Percentiles rank a stretch among this genome's conserved stretches.
These are phyloP conservation scores for Globisporangium paddicum DNA, from an alignment of 352 stramenopile genomes.

Conservation along the genomic window DNA sequence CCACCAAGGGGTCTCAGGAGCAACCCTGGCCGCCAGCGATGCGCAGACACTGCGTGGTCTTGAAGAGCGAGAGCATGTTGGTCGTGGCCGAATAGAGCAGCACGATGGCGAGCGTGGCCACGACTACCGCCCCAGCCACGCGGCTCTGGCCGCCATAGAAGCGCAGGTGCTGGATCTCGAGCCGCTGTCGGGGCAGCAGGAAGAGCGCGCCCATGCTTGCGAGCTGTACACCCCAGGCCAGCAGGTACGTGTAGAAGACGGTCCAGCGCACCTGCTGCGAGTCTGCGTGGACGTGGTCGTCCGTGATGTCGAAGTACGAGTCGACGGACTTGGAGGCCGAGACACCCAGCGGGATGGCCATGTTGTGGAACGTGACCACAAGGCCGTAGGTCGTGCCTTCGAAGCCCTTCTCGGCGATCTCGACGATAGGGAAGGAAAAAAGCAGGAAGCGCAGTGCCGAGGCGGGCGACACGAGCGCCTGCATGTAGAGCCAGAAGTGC, in stretches of 20 bases:
- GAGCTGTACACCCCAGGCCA: constrained; percentile 51
- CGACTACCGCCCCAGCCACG: constrained; percentile 11
- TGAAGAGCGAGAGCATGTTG: constrained; percentile 53
- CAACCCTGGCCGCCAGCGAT: constrained; percentile 48
- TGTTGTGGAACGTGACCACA: constrained; percentile 36
- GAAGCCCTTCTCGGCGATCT: constrained; percentile 38
- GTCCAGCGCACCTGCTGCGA: constrained; percentile 34
- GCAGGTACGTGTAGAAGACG: constrained; percentile 40
- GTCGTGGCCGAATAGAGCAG: constrained; percentile 17
- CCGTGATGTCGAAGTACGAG: constrained; percentile 46
- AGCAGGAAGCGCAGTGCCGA: constrained; percentile 53
- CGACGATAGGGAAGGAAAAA: constrained; percentile 35
- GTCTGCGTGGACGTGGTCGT: constrained; percentile 44
- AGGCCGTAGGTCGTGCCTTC: constrained; percentile 26
- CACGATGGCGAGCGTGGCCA: constrained; percentile 19
- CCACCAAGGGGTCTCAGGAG: not conserved
- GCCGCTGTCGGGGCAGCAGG: constrained; percentile 34
- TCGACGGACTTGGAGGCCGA: constrained; percentile 58
- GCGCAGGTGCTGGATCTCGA: constrained; percentile 23
- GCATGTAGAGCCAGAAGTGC: constrained; percentile 62
- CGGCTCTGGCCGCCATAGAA: constrained; percentile 19
- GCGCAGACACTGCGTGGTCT: constrained; percentile 37
- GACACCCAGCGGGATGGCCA: constrained; percentile 44
- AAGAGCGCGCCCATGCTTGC: constrained; percentile 41
- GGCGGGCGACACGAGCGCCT: constrained; percentile 49